Base-by-base conservation (phyloP, 2,329 filamentous ascomycete genomes). In the Aaosphaeria arxii region DNA sequence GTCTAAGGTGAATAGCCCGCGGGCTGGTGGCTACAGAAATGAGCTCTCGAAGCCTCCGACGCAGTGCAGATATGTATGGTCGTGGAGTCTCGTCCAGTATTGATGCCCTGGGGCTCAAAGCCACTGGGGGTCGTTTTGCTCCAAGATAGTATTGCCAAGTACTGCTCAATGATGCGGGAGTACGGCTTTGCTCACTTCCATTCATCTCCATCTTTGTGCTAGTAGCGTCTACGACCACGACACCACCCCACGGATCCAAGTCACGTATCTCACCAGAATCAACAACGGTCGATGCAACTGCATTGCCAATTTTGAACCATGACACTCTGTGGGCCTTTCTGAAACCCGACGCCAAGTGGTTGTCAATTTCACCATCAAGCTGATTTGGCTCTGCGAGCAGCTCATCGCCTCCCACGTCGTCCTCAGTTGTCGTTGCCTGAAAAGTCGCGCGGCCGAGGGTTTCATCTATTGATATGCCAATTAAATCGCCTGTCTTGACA, bases 101-200 rank as follows among this genome's bases (percentile, higher is more conserved):
- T 42, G 82, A 60, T 82, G 83, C 45, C 87, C 72, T 40, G 80
- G 81, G 30, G 81, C 80, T 40, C 82, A 76, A 56, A 7, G 75
- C 73, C 43, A 74, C 81, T 0, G 87, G 85, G 9, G 82, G 73
- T 53, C 83, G 83, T 69, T 85, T 89, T 46, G 89, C 77, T 1
- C 90, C 89, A 1, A 96, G 79, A 70, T 96, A 99, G 66, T 91
- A 95, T 53, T 88, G 87, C 91, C 92, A 97, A 13, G 84, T 84
- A 65, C 83, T 95, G 48, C 83, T 82, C 53, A 85, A 82, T 1
- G 85, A 85, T 5, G 88, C 84, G 0, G 92, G 92, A 5, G 96
- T 79, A 44, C 86, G 86, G 61, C 88, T 86, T 41, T 88, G 88
- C 62, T 91, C 89, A 55, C 87, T 95, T 4, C 94, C 94, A 33